Base-by-base conservation (phyloP, 768 basidiomycete genomes). In the Kwoniella shandongensis region DNA sequence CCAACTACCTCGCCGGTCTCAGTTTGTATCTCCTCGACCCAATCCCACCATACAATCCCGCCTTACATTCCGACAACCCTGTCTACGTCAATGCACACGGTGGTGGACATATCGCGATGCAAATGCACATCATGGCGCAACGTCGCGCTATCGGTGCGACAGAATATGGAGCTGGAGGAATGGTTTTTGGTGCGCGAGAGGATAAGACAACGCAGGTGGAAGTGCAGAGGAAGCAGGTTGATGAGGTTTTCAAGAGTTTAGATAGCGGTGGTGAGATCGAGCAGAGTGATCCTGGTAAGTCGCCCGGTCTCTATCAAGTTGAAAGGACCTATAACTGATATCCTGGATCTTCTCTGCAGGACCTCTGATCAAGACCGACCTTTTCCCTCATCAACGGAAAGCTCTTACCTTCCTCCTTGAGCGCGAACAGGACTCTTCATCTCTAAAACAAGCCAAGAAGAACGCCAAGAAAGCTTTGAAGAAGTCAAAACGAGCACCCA, bases 361-460 rank as follows among this genome's bases (percentile, higher is more conserved):
- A 20, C 73, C 76, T 0, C 70, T 77, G 54, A 84, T 99, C 51
- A 87, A 86, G 35, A 96, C 96, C 20, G 81, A 79, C 44, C 80
- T 99, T 7, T 99, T 98, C 78, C 91, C 94, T 18, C 96, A 99
- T 80, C 96, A 99, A 79, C 94, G 92, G 79, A 94, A 94, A 76
- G 96, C 94, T 22, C 81, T 99, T 18, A 91, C 94, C 1, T 99
- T 99, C 78, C 80, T 99, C 47, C 81, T 97, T 18, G 90, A 96
- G 70, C 84, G 96, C 26, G 81, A 73, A 86, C 88, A 73, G n/a
- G 77, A 78, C 46, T 48, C 48, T 23, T 66, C 69, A 27, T 58
- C 60, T 38, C 53, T 76, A 23, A 76, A 74, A 55, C 57, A 63
- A 27, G 69, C 70, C 5, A 59, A 65, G 41, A 70, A 70, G 46